A percentile compares a stretch with the other conserved stretches of the same genome.
Conservation (phyloP, 2,329 filamentous ascomycete genomes). For the Fusarium setosum region DNA sequence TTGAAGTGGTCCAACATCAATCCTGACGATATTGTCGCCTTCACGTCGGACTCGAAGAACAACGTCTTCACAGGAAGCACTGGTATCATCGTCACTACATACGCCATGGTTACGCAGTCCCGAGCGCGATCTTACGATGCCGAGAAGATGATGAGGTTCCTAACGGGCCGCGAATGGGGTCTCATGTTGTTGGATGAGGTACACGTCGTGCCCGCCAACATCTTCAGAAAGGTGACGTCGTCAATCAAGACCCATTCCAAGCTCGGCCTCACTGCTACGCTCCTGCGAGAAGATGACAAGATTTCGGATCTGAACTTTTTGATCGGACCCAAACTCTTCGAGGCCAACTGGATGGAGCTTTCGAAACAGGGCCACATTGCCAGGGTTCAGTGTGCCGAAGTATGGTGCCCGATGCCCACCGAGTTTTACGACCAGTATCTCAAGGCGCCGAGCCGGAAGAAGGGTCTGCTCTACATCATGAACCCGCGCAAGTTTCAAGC, state of each 20-base stretch:
- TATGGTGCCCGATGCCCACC: slow-evolving; percentile 99
- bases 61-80: slow-evolving; percentile 84
- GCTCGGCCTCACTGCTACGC: slow-evolving; percentile 90
- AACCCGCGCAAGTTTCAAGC: slow-evolving; percentile 98
- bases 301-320: slow-evolving; percentile 97
- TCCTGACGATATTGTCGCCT: slow-evolving; percentile 91
- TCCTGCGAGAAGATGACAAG: slow-evolving; percentile 97
- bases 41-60: slow-evolving; percentile 93
- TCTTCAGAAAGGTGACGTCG: slow-evolving; percentile 94
- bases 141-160: slow-evolving; percentile 97
- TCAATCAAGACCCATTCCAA: slow-evolving; percentile 96
- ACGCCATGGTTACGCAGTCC: slow-evolving; percentile 97
- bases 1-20: slow-evolving; percentile 98
- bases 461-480: slow-evolving; percentile 84
- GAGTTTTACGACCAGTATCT: slow-evolving; percentile 98
- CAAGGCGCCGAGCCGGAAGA: slow-evolving; percentile 66
- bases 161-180: slow-evolving; percentile 92
- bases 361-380: slow-evolving; percentile 97
- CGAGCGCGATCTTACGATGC: slow-evolving; percentile 90
- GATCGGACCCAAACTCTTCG: slow-evolving; percentile 96
- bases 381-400: slow-evolving; percentile 96
- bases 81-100: slow-evolving; percentile 96
- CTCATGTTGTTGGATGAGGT: slow-evolving; percentile 98
- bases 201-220: slow-evolving; percentile 95
- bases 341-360: slow-evolving; percentile 99